These are phyloP conservation scores for Takashimella koratensis DNA, from an alignment of 1,284 basidiomycete genomes.

Conservation along the genomic window DNA sequence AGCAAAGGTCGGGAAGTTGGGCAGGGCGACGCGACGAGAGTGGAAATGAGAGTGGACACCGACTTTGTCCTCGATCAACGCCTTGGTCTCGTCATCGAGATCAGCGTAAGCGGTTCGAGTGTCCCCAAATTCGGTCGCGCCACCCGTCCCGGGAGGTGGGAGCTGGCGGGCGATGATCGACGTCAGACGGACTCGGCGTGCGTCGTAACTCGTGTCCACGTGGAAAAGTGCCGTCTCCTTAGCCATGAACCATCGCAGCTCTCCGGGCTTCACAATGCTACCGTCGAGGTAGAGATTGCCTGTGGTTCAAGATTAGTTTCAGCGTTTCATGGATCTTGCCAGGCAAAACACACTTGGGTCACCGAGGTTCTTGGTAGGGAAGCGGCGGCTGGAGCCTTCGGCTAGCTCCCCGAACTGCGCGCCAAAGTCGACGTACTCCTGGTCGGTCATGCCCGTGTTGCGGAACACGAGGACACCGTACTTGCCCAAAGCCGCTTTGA, in stretches of 20 bases:
- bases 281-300: slow-evolving; percentile 18
- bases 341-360: slow-evolving; percentile 9
- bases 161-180: slow-evolving; percentile 15
- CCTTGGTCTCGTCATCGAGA: slow-evolving; percentile 16
- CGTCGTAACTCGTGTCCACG: slow-evolving; percentile 18
- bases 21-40: slow-evolving; percentile 11
- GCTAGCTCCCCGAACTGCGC: slow-evolving; percentile 7
- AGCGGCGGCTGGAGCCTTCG: slow-evolving; percentile 8
- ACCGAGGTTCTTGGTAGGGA: slow-evolving; percentile 11
- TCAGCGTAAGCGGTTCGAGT: slow-evolving; percentile 20
- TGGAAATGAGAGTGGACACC: slow-evolving; percentile 21
- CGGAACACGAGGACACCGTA: slow-evolving; percentile 6
- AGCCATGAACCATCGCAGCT: slow-evolving; percentile 18
- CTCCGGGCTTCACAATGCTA: slow-evolving; percentile 17
- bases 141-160: slow-evolving; percentile 13
- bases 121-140: slow-evolving; percentile 19
- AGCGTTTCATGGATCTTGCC: no score
- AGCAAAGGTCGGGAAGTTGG: slow-evolving; percentile 11
- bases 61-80: slow-evolving; percentile 10
- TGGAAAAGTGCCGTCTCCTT: slow-evolving; percentile 14
- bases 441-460: slow-evolving; percentile 5
- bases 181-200: slow-evolving; percentile 11
- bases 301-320: neutral
- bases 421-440: slow-evolving; percentile 2
- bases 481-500: slow-evolving; percentile 6